phyloP scores from a whole-genome alignment of 129 eudicot species.

The Centella asiatica region DNA sequence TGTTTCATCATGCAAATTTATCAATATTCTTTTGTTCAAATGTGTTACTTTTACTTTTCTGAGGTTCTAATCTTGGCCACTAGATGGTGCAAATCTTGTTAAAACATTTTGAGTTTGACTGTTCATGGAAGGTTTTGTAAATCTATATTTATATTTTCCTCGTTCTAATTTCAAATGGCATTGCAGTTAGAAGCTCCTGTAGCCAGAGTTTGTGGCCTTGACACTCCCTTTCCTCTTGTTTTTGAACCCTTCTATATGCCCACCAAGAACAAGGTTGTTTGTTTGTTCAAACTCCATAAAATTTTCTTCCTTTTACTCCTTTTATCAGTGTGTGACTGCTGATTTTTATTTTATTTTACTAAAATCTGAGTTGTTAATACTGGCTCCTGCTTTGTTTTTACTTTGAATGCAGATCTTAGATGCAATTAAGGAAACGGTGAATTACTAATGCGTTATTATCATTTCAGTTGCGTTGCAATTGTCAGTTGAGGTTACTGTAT shows the following conservation, averaged over 20 bases:
- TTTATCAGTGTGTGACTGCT: not conserved
- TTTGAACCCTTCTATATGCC: conserved; percentile 96
- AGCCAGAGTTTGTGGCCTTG: conserved; percentile 96
- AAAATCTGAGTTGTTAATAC: too few relatives aligned
- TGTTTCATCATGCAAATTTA: too few relatives aligned
- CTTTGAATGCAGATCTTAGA: conserved; percentile 69
- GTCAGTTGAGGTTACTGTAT: too few relatives aligned
- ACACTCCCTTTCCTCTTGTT: conserved; percentile 95
- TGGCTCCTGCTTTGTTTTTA: not conserved
- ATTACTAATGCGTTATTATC: conserved; percentile 31
- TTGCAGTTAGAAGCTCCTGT: conserved; percentile 96
- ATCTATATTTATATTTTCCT: not conserved
- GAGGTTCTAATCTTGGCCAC: too few relatives aligned
- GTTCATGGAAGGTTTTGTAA: too few relatives aligned
- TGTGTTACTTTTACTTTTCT: too few relatives aligned
- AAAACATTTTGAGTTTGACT: too few relatives aligned
- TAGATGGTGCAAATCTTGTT: too few relatives aligned
- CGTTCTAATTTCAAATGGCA: not conserved
- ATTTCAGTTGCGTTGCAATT: too few relatives aligned
- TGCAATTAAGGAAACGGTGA: conserved; percentile 82
- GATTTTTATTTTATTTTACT: not conserved
- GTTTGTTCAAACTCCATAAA: not conserved
- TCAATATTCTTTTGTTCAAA: too few relatives aligned
- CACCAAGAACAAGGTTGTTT: conserved; percentile 73
- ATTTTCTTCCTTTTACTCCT: too few relatives aligned